Evolutionary conservation across 768 basidiomycete genomes (phyloP), one percentile per base, ranked within the genome.

Genomic region (Phaeotremella fagi): DNA sequence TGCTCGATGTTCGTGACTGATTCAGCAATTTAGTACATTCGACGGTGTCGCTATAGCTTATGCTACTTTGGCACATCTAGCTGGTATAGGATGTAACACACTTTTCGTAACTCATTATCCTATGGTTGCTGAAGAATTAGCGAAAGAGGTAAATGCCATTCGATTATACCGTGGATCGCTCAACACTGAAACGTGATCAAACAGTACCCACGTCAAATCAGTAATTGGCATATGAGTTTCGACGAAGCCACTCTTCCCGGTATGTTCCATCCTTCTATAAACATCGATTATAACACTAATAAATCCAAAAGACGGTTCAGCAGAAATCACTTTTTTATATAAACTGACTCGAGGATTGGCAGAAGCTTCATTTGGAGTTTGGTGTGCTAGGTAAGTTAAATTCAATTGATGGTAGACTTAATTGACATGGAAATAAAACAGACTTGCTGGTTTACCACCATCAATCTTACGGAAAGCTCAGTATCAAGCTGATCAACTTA

Each of bases 41-140:
- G 94, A 99, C 70, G 94, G 94, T 4, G 70, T 71, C 11, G 73
- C 75, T 15, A 68, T 75, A 16, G 75, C 75, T 12, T 70, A 72
- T 51, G 73, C 71, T 22, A 67, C 63, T 0, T 48, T 64, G 7
- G 61, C 58, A 11, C 69, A 67, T 35, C 55, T 74, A 3, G 71
- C 67, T 5, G 59, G 51, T 3, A 54, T 58, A 20, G 59, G 62
- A 25, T 72, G 70, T 52, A 71, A 71, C 37, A 72, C 72, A 7
- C 75, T 97, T 29, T 98, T 97, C 73, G 94, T 97, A 65, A 97
- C 94, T 0, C 92, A 97, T 70, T 97, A 95, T 66, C 90, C 91
- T 3, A 77, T 85, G 29, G 81, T 94, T 12, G 88, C 88, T 7
- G 61, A 66, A 29, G 62, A 68, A 28, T 45, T 75, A 6, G 70